These are phyloP conservation scores for Linanthus parryae DNA, from an alignment of 148 eudicot species.

Conservation along the genomic window DNA sequence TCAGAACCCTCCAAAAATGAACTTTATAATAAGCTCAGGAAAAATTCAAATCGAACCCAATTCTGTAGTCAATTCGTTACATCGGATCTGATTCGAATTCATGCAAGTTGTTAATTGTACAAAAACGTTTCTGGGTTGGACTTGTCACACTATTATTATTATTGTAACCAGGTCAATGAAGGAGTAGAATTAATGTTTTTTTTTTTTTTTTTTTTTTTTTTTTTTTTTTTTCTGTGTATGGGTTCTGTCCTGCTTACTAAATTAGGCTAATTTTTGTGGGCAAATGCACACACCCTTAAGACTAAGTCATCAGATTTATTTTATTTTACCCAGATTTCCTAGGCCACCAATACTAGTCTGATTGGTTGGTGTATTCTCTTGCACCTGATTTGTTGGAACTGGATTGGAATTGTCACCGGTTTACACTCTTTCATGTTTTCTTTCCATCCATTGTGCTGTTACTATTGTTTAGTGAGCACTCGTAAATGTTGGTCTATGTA, in stretches of 20 bases:
- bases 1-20: too few relatives aligned
- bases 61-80: neutral
- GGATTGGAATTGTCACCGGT: neutral
- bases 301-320: neutral
- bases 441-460: neutral
- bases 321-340: neutral
- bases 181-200: neutral
- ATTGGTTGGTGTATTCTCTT: neutral
- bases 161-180: neutral
- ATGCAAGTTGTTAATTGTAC: neutral
- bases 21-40: neutral
- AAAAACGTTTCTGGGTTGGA: neutral
- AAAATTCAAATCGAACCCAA: neutral
- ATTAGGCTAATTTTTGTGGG: neutral
- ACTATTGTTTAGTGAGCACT: neutral
- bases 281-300: neutral
- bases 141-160: neutral
- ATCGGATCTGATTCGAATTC: neutral
- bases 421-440: neutral
- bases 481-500: constrained; percentile 19
- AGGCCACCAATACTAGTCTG: neutral
- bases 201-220: neutral
- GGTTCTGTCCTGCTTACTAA: neutral
- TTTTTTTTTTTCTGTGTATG: neutral
- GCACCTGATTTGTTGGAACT: neutral